phyloP scores from a whole-genome alignment of 257 asterid genomes.

The Leptodermis oblonga region DNA sequence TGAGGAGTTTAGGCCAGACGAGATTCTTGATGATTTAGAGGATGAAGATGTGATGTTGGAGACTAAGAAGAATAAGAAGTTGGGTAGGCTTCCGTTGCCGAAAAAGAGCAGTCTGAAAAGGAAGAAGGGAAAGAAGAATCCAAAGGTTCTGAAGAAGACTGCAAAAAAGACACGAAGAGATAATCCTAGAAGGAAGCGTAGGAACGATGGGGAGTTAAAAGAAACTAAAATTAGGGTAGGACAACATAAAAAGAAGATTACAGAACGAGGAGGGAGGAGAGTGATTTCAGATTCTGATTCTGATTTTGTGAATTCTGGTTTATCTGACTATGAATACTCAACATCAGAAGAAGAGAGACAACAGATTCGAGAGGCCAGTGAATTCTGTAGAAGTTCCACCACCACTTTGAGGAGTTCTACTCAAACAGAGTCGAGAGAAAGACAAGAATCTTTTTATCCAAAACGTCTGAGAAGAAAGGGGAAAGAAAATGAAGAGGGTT shows the following conservation, averaged over 20 bases:
- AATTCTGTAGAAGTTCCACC: slow-evolving; percentile 36
- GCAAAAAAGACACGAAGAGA: slow-evolving; percentile 28
- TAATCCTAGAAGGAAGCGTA: slow-evolving; percentile 27
- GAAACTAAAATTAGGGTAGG: slow-evolving; percentile 19
- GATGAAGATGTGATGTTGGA: slow-evolving; percentile 32
- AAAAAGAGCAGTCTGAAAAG: slow-evolving; percentile 12
- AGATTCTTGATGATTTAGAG: slow-evolving; percentile 25
- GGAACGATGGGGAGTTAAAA: slow-evolving; percentile 23
- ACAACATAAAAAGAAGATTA: slow-evolving; percentile 35
- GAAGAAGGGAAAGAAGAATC: slow-evolving; percentile 27
- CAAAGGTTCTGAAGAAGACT: slow-evolving; percentile 28
- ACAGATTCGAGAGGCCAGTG: slow-evolving; percentile 69
- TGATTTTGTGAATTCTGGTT: slow-evolving; percentile 59
- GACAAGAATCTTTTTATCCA: slow-evolving; percentile 33
- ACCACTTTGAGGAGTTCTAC: slow-evolving; percentile 45
- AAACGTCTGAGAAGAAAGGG: slow-evolving; percentile 53
- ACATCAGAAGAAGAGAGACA: slow-evolving; percentile 94
- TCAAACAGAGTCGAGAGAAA: slow-evolving; percentile 25
- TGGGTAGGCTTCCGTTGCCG: slow-evolving; percentile 21
- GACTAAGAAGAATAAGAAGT: slow-evolving; percentile 21
- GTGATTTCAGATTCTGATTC: slow-evolving; percentile 51
- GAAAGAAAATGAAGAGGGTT: slow-evolving; percentile 56
- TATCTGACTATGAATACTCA: slow-evolving; percentile 64
- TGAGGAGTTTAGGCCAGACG: slow-evolving; percentile 38
- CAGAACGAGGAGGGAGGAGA: slow-evolving; percentile 38